phyloP scores from a whole-genome alignment of 805 yeast species.

The Sungouiella blattae region DNA sequence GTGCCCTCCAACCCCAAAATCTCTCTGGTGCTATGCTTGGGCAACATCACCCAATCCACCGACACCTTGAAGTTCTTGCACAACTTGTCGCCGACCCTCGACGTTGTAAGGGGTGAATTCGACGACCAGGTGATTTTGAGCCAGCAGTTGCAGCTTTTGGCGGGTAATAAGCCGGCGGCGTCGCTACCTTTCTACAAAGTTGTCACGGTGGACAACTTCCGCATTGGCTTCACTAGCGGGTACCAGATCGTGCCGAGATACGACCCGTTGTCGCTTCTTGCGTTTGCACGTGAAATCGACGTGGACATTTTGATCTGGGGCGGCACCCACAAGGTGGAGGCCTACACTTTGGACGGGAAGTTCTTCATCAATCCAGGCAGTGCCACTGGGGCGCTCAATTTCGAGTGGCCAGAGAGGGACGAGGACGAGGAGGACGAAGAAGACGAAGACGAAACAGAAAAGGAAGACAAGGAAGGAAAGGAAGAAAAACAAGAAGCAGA shows the following conservation, averaged over 20 bases:
- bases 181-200: slow-evolving; percentile 60
- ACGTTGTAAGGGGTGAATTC: slow-evolving; percentile 77
- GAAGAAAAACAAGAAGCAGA: slow-evolving; percentile 8
- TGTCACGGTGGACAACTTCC: slow-evolving; percentile 64
- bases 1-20: slow-evolving; percentile 56
- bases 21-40: slow-evolving; percentile 78
- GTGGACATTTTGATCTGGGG: slow-evolving; percentile 92
- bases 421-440: slow-evolving; percentile 44
- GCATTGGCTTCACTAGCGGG: slow-evolving; percentile 84
- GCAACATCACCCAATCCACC: slow-evolving; percentile 71
- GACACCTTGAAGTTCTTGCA: slow-evolving; percentile 63
- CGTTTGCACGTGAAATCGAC: slow-evolving; percentile 84
- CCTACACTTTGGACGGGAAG: slow-evolving; percentile 87
- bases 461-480: slow-evolving; percentile 41
- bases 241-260: slow-evolving; percentile 77
- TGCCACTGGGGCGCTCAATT: slow-evolving; percentile 85
- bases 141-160: slow-evolving; percentile 26
- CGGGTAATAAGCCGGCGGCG: slow-evolving; percentile 8
- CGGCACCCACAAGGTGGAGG: slow-evolving; percentile 89
- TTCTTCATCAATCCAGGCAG: slow-evolving; percentile 96
- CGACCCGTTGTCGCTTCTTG: slow-evolving; percentile 80
- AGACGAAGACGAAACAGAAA: slow-evolving; percentile 28
- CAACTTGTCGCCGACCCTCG: slow-evolving; percentile 66
- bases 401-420: slow-evolving; percentile 56
- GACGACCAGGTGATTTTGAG: slow-evolving; percentile 48